phyloP scores from a whole-genome alignment of 202 grass and related monocot species.

The Setaria viridis region DNA sequence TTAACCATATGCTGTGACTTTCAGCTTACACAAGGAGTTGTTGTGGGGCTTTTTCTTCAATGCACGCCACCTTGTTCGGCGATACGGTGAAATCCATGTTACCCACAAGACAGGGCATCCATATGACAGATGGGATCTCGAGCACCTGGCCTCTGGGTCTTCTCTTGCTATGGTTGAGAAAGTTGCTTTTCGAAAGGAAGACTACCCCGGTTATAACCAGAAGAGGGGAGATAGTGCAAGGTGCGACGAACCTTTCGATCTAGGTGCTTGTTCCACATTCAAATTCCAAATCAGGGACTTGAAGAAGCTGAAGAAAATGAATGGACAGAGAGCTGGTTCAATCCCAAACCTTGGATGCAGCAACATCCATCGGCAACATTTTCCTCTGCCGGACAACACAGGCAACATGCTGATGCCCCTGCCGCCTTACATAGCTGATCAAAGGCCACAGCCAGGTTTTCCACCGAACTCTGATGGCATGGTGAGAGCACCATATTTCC shows the following conservation, averaged over 20 bases:
- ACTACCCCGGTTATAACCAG: conserved; percentile 65
- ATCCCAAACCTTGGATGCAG: conserved; percentile 10
- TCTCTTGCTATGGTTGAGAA: conserved; percentile 47
- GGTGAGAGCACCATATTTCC: conserved; percentile 13
- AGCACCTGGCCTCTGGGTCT: conserved; percentile 43
- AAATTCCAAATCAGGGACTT: conserved; percentile 43
- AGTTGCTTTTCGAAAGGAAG: conserved; percentile 39
- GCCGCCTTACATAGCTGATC: neutral
- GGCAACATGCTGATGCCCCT: conserved; percentile 4
- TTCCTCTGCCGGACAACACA: conserved; percentile 23
- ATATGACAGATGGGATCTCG: conserved; percentile 50
- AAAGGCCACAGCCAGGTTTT: conserved; percentile 11
- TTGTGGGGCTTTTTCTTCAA: conserved; percentile 55
- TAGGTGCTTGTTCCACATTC: conserved; percentile 42
- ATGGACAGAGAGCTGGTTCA: conserved; percentile 18
- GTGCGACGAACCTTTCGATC: conserved; percentile 41
- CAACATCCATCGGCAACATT: conserved; percentile 13
- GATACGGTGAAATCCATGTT: conserved; percentile 58
- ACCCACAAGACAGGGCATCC: conserved; percentile 47
- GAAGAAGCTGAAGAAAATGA: conserved; percentile 31
- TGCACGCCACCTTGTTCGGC: conserved; percentile 51
- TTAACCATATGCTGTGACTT: conserved; percentile 4
- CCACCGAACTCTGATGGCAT: conserved; percentile 25
- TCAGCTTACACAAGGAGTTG: conserved; percentile 50
- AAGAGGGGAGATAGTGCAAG: conserved; percentile 53